phyloP scores from a whole-genome alignment of 768 basidiomycete genomes.

The Naematelia aurantialba region DNA sequence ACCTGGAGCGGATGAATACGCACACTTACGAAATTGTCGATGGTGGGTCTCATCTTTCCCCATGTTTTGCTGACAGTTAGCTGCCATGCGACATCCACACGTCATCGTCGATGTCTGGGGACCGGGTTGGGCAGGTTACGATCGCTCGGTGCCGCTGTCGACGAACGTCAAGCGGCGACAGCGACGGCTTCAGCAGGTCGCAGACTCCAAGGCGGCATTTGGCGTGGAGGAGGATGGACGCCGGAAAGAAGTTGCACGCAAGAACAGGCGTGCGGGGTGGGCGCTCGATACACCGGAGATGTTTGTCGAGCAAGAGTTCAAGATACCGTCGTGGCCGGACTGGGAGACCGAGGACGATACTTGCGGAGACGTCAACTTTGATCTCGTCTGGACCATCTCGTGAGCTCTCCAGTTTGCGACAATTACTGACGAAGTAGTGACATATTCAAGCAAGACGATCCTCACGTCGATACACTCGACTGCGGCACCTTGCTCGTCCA shows the following conservation, averaged over 20 bases:
- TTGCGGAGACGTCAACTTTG: slow-evolving; percentile 19
- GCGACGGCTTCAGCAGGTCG: slow-evolving; percentile 26
- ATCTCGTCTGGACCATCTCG: slow-evolving; percentile 48
- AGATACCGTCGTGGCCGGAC: background rate
- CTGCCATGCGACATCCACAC: slow-evolving; percentile 46
- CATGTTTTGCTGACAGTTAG: slow-evolving; percentile 3
- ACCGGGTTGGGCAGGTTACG: slow-evolving; percentile 49
- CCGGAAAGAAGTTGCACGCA: background rate
- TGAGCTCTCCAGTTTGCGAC: slow-evolving; percentile 17
- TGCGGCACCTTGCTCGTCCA: slow-evolving; percentile 48
- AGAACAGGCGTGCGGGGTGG: slow-evolving; percentile 10
- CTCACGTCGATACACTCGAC: slow-evolving; percentile 41
- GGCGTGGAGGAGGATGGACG: slow-evolving; percentile 11
- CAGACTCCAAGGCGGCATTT: slow-evolving; percentile 16
- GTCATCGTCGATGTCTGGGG: slow-evolving; percentile 50
- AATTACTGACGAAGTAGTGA: slow-evolving; percentile 25
- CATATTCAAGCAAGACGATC: slow-evolving; percentile 45
- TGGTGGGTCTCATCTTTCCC: slow-evolving; percentile 11
- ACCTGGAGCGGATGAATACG: slow-evolving; percentile 50
- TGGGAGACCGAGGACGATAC: slow-evolving; percentile 8
- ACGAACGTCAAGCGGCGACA: slow-evolving; percentile 39
- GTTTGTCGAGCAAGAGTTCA: slow-evolving; percentile 10
- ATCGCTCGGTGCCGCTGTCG: slow-evolving; percentile 34
- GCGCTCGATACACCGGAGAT: slow-evolving; percentile 7
- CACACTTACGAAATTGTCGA: slow-evolving; percentile 51